Conservation (phyloP, 2,329 filamentous ascomycete species). For the Albophoma yamanashiensis region DNA sequence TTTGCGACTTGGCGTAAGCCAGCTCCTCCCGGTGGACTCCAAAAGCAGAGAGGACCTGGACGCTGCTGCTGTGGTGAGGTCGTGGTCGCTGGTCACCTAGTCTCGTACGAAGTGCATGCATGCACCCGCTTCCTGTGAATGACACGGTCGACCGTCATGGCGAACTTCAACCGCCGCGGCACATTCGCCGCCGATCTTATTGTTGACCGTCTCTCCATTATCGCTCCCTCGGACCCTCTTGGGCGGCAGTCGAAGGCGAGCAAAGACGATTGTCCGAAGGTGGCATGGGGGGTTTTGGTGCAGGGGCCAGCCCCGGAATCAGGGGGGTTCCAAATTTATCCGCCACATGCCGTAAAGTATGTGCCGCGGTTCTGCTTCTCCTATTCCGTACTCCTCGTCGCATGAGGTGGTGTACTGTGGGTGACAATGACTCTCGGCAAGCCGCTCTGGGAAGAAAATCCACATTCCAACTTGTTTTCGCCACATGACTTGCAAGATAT, state of each 20-base stretch:
- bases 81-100: neutral
- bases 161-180: neutral
- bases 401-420: no score
- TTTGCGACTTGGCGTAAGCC: neutral
- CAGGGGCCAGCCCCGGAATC: slow-evolving; percentile 5
- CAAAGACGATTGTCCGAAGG: neutral
- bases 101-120: no score
- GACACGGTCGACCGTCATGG: no score
- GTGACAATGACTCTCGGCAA: no score
- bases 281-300: neutral
- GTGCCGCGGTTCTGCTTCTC: neutral
- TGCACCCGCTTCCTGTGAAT: no score
- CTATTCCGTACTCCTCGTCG: neutral
- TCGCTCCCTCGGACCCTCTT: neutral
- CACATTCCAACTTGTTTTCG: neutral
- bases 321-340: slow-evolving; percentile 6
- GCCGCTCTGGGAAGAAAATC: neutral
- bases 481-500: neutral
- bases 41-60: neutral
- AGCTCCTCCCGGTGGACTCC: neutral
- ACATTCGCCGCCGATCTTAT: neutral
- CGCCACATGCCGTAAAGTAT: slow-evolving; percentile 4
- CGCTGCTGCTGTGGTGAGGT: neutral
- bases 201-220: neutral
- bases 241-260: neutral